These are phyloP conservation scores for Keithomyces neogunnii DNA, from an alignment of 2,329 filamentous ascomycete species.

Conservation along the genomic window DNA sequence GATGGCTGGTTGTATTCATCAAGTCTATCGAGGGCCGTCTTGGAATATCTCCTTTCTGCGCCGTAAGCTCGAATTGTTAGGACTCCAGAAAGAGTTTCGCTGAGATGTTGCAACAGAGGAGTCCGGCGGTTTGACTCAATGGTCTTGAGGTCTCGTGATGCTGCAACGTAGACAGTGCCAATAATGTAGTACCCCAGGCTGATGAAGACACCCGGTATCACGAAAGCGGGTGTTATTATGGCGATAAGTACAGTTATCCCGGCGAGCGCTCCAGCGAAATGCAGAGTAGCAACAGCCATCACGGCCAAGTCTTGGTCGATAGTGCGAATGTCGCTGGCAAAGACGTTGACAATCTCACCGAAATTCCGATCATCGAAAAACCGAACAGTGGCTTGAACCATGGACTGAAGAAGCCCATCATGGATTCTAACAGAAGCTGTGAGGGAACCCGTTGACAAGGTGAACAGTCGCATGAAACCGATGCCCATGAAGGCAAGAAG, in stretches of 20 bases:
- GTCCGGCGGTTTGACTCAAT: slow-evolving; percentile 91
- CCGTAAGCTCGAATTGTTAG: slow-evolving; percentile 96
- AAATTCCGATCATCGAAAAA: slow-evolving; percentile 97
- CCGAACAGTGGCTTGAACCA: slow-evolving; percentile 86
- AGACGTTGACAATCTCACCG: slow-evolving; percentile 94
- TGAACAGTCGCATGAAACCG: slow-evolving; percentile 67
- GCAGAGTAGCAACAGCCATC: slow-evolving; percentile 69
- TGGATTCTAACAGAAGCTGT: slow-evolving; percentile 83
- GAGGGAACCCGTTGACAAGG: slow-evolving; percentile 80
- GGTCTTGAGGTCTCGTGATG: slow-evolving; percentile 88
- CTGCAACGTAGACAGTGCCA: slow-evolving; percentile 78
- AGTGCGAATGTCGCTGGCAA: slow-evolving; percentile 94
- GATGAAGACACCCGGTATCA: slow-evolving; percentile 82
- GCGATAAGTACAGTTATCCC: slow-evolving; percentile 86
- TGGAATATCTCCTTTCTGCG: slow-evolving; percentile 83
- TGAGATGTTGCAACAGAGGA: slow-evolving; percentile 94
- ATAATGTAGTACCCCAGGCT: slow-evolving; percentile 73
- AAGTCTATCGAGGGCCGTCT: slow-evolving; percentile 72
- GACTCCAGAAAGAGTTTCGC: slow-evolving; percentile 88
- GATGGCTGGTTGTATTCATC: too few relatives aligned
- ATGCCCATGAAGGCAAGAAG: slow-evolving; percentile 43
- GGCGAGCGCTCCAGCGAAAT: slow-evolving; percentile 57
- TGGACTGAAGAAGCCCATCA: slow-evolving; percentile 62
- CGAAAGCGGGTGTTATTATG: slow-evolving; percentile 79
- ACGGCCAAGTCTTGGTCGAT: slow-evolving; percentile 94